Base-by-base conservation (phyloP, 768 basidiomycete genomes). In the Amyloporia xantha region DNA sequence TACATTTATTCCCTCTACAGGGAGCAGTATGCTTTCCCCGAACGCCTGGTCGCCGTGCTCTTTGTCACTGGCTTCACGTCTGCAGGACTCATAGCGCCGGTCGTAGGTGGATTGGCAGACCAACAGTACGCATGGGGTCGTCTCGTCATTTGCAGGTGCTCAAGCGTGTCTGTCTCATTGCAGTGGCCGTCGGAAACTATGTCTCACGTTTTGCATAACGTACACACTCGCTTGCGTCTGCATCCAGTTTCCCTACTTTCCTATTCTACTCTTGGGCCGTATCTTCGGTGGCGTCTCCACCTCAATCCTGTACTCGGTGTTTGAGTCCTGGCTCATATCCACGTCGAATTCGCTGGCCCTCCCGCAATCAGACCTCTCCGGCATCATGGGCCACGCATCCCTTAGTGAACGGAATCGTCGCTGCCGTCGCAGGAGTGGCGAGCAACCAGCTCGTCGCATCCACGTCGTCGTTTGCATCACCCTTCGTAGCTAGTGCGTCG, bases 61-160 rank as follows among this genome's bases (percentile, higher is more conserved):
- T 89, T 88, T 57, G 83, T 89, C n/a, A 82, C 81, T 0, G 86
- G 86, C 1, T 89, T 87, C 61, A 55, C 83, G 36, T 80, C 82
- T 12, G 86, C 82, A 2, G 86, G 81, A 2, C 43, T 86, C 4
- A 71, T 78, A 3, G 84, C 84, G 2, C 87, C 87, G 2, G 59
- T 86, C 3, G 76, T 88, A 0, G 86, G 86, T 7, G 79, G 78
- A 9, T 86, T 83, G 86, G 87, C 86, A 6, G 86, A 87, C 61
- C 79, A 84, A 61, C 74, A 84, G 85, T 82, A 52, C n/a, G n/a
- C 51, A 81, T 71, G 5, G 57, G 12, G 38, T 47, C 42, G 10
- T 30, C 9, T n/a, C 5, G 0, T 7, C 49, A 33, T 19, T 13
- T 17, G 15, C 1, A 17, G 17, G 21, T 27, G 3, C 19, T 27